Conservation (phyloP, 2,329 filamentous ascomycete genomes). For the Periglandula ipomoeae region DNA sequence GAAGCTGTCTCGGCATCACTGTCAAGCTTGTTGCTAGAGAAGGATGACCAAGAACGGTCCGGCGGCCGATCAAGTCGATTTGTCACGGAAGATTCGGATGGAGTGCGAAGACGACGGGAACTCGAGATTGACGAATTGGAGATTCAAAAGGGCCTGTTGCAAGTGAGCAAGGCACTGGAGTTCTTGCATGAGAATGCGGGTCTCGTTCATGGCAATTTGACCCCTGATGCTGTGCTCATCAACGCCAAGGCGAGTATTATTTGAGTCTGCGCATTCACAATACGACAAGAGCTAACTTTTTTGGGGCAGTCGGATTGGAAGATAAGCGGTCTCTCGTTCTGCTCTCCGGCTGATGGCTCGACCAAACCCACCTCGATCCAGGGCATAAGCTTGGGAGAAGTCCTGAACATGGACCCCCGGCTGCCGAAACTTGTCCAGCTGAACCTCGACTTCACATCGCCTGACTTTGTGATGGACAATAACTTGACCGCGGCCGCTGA, state of each 20-base stretch:
- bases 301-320: slow-evolving; percentile 87
- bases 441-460: slow-evolving; percentile 86
- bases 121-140: slow-evolving; percentile 94
- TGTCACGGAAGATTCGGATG: slow-evolving; percentile 71
- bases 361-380: slow-evolving; percentile 66
- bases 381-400: slow-evolving; percentile 74
- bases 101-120: slow-evolving; percentile 64
- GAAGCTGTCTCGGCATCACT: slow-evolving; percentile 88
- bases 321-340: slow-evolving; percentile 87
- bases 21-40: slow-evolving; percentile 71
- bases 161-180: slow-evolving; percentile 88
- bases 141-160: slow-evolving; percentile 90
- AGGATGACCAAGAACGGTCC: slow-evolving; percentile 73
- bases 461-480: slow-evolving; percentile 88
- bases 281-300: neutral
- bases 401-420: slow-evolving; percentile 75
- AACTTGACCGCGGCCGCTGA: slow-evolving; percentile 78
- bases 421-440: slow-evolving; percentile 77
- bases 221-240: slow-evolving; percentile 85
- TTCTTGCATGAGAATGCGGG: slow-evolving; percentile 94
- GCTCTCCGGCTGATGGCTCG: slow-evolving; percentile 68
- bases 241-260: slow-evolving; percentile 67
- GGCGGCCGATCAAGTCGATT: slow-evolving; percentile 68
- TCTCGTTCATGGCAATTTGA: slow-evolving; percentile 88
- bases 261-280: neutral